A percentile compares a stretch with the other conserved stretches of the same genome.
phyloP scores from a whole-genome alignment of 2,329 filamentous ascomycete genomes.

The Ceratocystis harringtonii region DNA sequence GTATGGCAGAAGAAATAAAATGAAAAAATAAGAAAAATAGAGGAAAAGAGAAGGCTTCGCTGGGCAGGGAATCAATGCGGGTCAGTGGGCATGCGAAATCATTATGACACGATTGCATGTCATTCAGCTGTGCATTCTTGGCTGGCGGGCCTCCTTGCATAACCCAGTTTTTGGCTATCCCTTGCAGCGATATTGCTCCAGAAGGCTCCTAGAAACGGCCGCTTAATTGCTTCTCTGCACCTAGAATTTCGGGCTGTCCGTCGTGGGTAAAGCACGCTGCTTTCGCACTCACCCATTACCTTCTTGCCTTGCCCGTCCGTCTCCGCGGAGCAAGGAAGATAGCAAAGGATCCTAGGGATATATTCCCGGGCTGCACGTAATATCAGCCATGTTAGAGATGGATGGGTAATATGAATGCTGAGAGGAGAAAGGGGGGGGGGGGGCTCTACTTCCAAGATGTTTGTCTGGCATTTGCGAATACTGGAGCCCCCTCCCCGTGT shows the following conservation, averaged over 20 bases:
- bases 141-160: not conserved
- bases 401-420: not conserved
- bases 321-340: not conserved
- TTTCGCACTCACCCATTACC: not conserved
- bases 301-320: not conserved
- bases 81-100: no score
- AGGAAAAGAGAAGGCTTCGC: no score
- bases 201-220: not conserved
- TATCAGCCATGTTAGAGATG: conserved; percentile 7
- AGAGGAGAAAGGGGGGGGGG: no score
- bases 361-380: not conserved
- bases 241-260: not conserved
- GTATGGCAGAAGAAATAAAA: not conserved
- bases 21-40: no score
- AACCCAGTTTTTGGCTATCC: not conserved
- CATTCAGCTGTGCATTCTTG: not conserved
- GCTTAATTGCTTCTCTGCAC: not conserved
- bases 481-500: not conserved
- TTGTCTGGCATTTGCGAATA: no score
- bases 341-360: not conserved
- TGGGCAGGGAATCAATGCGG: no score
- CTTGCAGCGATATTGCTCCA: not conserved
- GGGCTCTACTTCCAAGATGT: no score
- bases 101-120: no score
- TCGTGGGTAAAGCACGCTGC: not conserved